Evolutionary conservation across 306 rosid genomes (phyloP).

Genomic region (Corylus avellana): DNA sequence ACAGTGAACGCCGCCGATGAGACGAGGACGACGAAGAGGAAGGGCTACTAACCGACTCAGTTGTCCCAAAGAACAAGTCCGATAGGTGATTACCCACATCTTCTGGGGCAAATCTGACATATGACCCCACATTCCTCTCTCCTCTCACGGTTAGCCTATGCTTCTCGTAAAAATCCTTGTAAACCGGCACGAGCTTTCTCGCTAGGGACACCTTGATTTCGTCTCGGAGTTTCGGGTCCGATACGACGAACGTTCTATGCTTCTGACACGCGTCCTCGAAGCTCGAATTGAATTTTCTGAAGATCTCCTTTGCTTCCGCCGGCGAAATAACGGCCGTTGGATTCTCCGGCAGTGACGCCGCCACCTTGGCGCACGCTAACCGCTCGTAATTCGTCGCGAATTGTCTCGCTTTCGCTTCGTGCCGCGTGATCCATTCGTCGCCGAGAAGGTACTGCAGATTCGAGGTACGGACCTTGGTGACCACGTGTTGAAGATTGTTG

Average conservation of each 20-base stretch:
- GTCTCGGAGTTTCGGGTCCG: slow-evolving; percentile 49
- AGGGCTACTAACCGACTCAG: slow-evolving; percentile 13
- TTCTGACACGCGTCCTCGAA: slow-evolving; percentile 52
- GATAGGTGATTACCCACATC: slow-evolving; percentile 54
- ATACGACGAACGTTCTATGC: slow-evolving; percentile 43
- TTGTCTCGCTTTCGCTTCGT: slow-evolving; percentile 47
- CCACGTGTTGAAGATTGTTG: slow-evolving; percentile 57
- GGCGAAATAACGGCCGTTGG: slow-evolving; percentile 26
- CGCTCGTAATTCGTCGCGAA: slow-evolving; percentile 48
- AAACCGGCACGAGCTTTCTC: slow-evolving; percentile 39
- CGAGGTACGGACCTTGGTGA: slow-evolving; percentile 47
- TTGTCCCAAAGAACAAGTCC: slow-evolving; percentile 42
- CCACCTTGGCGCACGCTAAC: slow-evolving; percentile 55
- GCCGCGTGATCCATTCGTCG: slow-evolving; percentile 53
- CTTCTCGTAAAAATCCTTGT: slow-evolving; percentile 44
- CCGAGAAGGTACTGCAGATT: slow-evolving; percentile 62
- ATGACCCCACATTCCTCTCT: slow-evolving; percentile 6
- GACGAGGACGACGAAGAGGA: slow-evolving; percentile 31
- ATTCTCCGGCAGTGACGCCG: slow-evolving; percentile 54
- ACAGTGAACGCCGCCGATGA: slow-evolving; percentile 20
- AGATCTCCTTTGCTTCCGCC: slow-evolving; percentile 47
- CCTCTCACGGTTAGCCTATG: slow-evolving; percentile 33
- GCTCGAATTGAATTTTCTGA: slow-evolving; percentile 50
- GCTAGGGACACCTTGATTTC: slow-evolving; percentile 48
- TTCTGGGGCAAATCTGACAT: slow-evolving; percentile 52